Evolutionary conservation across 257 asterid genomes (phyloP).

Genomic region (Solanum chiquidenum): DNA sequence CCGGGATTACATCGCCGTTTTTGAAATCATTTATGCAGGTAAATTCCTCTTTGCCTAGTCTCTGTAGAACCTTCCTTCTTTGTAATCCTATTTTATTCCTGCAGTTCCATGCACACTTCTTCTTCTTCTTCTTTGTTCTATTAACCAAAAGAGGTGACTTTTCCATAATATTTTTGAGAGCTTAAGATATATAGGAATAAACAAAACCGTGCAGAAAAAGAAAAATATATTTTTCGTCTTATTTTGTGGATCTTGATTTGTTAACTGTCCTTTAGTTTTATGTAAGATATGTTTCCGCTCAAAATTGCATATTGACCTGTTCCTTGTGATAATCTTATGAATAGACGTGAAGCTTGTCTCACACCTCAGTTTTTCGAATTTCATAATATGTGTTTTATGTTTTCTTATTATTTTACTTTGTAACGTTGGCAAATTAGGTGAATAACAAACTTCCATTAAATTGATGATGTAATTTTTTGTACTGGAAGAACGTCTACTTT

Average conservation of each 20-base stretch:
- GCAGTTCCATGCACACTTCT: neutral
- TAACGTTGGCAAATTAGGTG: neutral
- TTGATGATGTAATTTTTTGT: neutral
- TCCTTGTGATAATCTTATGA: neutral
- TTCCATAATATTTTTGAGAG: neutral
- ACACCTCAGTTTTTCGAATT: neutral
- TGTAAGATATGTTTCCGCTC: neutral
- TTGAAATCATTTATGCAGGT: slow-evolving; percentile 99
- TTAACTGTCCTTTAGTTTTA: neutral
- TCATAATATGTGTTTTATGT: neutral
- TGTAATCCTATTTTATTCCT: neutral
- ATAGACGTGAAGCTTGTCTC: neutral
- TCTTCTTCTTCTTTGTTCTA: neutral
- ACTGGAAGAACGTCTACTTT: neutral
- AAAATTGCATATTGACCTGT: neutral
- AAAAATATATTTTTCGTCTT: neutral
- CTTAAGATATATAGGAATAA: neutral
- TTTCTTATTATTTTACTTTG: neutral
- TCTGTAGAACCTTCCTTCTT: neutral
- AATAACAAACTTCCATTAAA: neutral
- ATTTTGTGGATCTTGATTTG: neutral
- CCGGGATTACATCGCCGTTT: slow-evolving; percentile 92
- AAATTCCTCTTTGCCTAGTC: neutral
- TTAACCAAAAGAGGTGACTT: neutral
- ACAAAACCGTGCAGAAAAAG: neutral